Conservation (phyloP, 2,329 filamentous ascomycete genomes). For the Pseudogymnoascus sp. region DNA sequence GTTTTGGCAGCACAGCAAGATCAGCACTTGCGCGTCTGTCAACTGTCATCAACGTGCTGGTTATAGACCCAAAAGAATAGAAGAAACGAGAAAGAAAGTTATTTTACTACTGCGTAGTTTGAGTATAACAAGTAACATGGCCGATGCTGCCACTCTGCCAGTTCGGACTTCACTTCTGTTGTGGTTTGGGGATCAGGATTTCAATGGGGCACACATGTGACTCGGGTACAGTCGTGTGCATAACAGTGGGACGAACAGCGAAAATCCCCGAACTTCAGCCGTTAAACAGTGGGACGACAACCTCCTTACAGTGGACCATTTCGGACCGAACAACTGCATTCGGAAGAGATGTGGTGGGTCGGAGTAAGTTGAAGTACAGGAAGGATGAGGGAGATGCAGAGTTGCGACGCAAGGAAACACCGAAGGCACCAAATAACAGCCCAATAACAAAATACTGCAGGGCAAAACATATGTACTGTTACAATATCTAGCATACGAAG, state of each 20-base stretch:
- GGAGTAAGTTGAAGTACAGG: neutral
- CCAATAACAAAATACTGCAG: neutral
- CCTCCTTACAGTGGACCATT: slow-evolving; percentile 1
- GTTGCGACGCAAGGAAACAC: neutral
- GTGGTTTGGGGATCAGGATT: neutral
- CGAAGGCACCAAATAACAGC: neutral
- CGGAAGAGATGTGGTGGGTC: slow-evolving; percentile 1
- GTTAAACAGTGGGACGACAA: neutral
- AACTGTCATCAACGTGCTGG: slow-evolving; percentile 4
- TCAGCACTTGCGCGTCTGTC: neutral
- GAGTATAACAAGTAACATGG: neutral
- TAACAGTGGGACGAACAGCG: neutral
- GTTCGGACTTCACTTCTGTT: neutral
- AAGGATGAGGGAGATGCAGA: neutral
- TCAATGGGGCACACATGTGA: slow-evolving; percentile 3
- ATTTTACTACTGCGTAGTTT: neutral
- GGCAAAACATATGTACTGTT: no score
- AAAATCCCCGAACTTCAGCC: neutral
- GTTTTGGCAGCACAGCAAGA: neutral
- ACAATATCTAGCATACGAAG: no score
- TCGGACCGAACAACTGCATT: slow-evolving; percentile 4
- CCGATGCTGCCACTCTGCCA: neutral
- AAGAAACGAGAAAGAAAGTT: neutral
- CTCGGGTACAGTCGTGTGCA: neutral
- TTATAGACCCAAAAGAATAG: neutral